phyloP scores from a whole-genome alignment of 768 basidiomycete genomes.

The Suillus subaureus region DNA sequence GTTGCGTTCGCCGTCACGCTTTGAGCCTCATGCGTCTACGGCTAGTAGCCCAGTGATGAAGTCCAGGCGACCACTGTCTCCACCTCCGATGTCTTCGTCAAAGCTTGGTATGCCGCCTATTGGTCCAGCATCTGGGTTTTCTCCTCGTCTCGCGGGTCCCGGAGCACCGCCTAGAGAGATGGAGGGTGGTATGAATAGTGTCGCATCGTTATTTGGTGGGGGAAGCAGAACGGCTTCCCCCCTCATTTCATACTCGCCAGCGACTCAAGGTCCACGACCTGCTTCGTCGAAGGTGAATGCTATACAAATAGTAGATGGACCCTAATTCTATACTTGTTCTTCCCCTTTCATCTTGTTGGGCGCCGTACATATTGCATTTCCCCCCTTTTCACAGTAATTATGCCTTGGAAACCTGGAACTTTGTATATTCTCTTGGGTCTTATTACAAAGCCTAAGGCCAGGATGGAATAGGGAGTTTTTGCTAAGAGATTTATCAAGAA shows the following conservation, averaged over 20 bases:
- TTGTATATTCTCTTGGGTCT: slow-evolving; percentile 4
- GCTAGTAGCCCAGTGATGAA: slow-evolving; percentile 5
- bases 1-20: slow-evolving; percentile 6
- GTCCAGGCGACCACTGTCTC: slow-evolving; percentile 18
- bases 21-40: slow-evolving; percentile 2
- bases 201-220: slow-evolving; percentile 3
- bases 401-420: slow-evolving; percentile 9
- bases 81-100: slow-evolving; percentile 21
- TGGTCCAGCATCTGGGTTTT: slow-evolving; percentile 18
- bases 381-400: neutral
- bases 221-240: slow-evolving; percentile 4
- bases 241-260: slow-evolving; percentile 3
- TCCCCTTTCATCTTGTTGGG: neutral
- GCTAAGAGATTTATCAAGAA: no score
- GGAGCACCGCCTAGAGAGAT: slow-evolving; percentile 25
- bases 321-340: neutral
- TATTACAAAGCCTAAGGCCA: neutral
- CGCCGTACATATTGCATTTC: neutral
- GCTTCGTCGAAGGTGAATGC: slow-evolving; percentile 5
- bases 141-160: slow-evolving; percentile 33
- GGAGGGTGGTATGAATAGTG: slow-evolving; percentile 2
- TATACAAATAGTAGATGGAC: slow-evolving; percentile 6
- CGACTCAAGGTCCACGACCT: slow-evolving; percentile 3
- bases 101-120: slow-evolving; percentile 30
- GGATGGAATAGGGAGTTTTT: neutral